A percentile compares a stretch with the other conserved stretches of the same genome.
These are phyloP conservation scores for Mimosa bimucronata DNA, from an alignment of 306 rosid species.

Conservation along the genomic window DNA sequence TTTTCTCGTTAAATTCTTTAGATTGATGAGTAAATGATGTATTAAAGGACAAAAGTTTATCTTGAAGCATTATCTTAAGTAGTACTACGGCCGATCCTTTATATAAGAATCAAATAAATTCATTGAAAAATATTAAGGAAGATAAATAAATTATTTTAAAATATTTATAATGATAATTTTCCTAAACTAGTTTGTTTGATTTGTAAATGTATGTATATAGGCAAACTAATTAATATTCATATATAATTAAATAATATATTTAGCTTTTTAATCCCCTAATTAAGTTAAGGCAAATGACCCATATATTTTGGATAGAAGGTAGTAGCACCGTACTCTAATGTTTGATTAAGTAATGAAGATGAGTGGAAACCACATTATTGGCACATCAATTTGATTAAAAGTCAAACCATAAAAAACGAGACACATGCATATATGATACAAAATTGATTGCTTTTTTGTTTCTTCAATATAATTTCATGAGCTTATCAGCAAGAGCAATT, in stretches of 20 bases:
- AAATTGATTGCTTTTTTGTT: background rate
- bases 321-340: background rate
- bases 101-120: no score
- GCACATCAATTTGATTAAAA: background rate
- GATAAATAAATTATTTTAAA: no score
- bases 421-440: background rate
- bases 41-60: background rate
- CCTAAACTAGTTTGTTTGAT: no score
- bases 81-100: no score
- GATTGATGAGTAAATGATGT: background rate
- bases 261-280: no score
- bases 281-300: no score
- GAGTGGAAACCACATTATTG: background rate
- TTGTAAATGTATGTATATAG: no score
- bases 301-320: no score
- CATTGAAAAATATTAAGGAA: no score
- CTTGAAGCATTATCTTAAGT: background rate
- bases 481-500: background rate
- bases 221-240: no score
- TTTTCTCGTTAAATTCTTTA: background rate
- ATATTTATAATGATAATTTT: no score
- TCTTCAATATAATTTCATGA: background rate
- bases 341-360: background rate
- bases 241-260: no score
- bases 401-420: background rate